phyloP scores from a whole-genome alignment of 2,329 filamentous ascomycete genomes.

The Mycogone perniciosa region DNA sequence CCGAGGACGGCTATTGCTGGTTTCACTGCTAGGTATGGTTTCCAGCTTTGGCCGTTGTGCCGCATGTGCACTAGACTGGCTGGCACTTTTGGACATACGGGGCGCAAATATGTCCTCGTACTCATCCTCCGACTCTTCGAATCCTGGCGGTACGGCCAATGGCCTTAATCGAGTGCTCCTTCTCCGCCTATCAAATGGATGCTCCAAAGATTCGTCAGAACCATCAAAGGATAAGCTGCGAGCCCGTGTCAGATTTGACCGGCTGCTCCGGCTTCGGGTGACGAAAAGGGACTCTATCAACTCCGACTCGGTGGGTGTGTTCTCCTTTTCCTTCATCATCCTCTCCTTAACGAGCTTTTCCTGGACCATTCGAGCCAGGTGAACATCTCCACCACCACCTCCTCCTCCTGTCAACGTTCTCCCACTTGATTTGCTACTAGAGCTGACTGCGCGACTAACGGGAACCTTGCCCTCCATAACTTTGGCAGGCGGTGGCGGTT shows the following conservation, averaged over 20 bases:
- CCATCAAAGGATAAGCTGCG: slow-evolving; percentile 35
- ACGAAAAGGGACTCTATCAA: slow-evolving; percentile 38
- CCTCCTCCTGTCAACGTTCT: slow-evolving; percentile 30
- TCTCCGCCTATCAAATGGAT: slow-evolving; percentile 22
- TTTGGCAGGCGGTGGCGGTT: slow-evolving; percentile 82
- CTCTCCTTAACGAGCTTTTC: slow-evolving; percentile 43
- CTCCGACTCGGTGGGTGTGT: slow-evolving; percentile 37
- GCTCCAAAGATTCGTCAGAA: slow-evolving; percentile 29
- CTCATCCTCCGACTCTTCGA: slow-evolving; percentile 30
- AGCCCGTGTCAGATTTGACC: slow-evolving; percentile 27
- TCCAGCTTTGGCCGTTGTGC: slow-evolving; percentile 39
- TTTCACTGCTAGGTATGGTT: slow-evolving; percentile 40
- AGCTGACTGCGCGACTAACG: slow-evolving; percentile 56
- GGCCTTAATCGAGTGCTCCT: slow-evolving; percentile 22
- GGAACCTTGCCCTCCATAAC: slow-evolving; percentile 84
- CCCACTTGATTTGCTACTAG: slow-evolving; percentile 44
- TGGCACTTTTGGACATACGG: slow-evolving; percentile 21
- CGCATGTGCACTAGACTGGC: slow-evolving; percentile 27
- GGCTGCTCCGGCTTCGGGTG: slow-evolving; percentile 23
- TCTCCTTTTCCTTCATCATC: slow-evolving; percentile 29
- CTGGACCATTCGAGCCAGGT: slow-evolving; percentile 37
- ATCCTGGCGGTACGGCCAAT: slow-evolving; percentile 24
- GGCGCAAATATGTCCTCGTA: slow-evolving; percentile 22
- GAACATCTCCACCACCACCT: slow-evolving; percentile 26
- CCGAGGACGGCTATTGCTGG: slow-evolving; percentile 19